phyloP scores from a whole-genome alignment of 306 rosid species.

The Corylus avellana region DNA sequence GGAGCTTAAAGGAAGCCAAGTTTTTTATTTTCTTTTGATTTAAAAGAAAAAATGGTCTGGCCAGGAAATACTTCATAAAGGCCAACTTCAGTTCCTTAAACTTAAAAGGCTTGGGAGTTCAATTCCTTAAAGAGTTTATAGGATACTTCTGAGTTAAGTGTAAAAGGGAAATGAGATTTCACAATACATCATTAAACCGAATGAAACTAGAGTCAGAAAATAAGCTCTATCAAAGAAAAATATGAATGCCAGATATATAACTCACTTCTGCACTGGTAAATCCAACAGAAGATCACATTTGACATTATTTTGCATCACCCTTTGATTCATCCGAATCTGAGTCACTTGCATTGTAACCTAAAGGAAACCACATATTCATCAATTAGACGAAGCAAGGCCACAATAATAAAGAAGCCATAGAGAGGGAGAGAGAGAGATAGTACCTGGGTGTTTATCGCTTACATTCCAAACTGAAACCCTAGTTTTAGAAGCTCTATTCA shows the following conservation, averaged over 20 bases:
- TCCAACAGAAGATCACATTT: slow-evolving; percentile 1
- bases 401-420: slow-evolving; percentile 9
- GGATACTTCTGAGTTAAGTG: too few species aligned
- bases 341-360: slow-evolving; percentile 80
- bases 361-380: slow-evolving; percentile 19
- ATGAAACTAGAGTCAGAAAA: not conserved
- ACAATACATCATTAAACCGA: not conserved
- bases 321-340: slow-evolving; percentile 63
- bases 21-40: too few species aligned
- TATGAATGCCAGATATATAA: slow-evolving; percentile 7
- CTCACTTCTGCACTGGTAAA: slow-evolving; percentile 28
- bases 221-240: not conserved
- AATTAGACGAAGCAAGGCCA: slow-evolving; percentile 23
- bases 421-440: not conserved
- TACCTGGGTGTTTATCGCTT: slow-evolving; percentile 70
- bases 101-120: too few species aligned
- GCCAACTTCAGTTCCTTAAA: too few species aligned
- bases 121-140: too few species aligned
- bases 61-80: too few species aligned
- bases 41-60: too few species aligned
- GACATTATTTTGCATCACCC: slow-evolving; percentile 37
- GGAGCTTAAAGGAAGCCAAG: too few species aligned
- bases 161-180: too few species aligned
- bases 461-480: slow-evolving; percentile 55
- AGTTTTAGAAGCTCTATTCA: slow-evolving; percentile 55